Percentiles rank a stretch among this genome's conserved stretches.
Conservation (phyloP, 1,284 basidiomycete genomes). For the Singerocomus rubriflavus region DNA sequence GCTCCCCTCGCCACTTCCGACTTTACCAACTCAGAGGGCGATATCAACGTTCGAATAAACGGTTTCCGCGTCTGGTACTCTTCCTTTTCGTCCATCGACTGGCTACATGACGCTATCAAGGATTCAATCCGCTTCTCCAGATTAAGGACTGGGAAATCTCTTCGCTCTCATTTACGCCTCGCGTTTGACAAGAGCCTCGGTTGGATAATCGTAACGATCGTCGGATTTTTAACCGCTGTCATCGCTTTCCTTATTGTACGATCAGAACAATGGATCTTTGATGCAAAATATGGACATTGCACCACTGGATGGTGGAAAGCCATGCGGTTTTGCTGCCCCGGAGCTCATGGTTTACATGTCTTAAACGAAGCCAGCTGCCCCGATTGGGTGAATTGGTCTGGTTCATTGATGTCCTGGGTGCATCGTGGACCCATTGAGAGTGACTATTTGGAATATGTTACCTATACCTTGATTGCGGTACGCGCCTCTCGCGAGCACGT, state of each 20-base stretch:
- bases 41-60: slow-evolving; percentile 69
- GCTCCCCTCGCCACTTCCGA: slow-evolving; percentile 38
- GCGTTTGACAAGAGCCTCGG: slow-evolving; percentile 80
- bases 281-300: slow-evolving; percentile 92
- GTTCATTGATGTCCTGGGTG: slow-evolving; percentile 37
- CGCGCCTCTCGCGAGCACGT: slow-evolving; percentile 28
- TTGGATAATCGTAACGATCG: slow-evolving; percentile 89
- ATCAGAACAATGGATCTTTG: slow-evolving; percentile 89
- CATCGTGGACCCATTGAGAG: slow-evolving; percentile 25
- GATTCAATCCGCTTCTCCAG: slow-evolving; percentile 78
- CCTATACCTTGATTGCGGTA: slow-evolving; percentile 79
- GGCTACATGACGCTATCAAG: slow-evolving; percentile 93
- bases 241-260: slow-evolving; percentile 87
- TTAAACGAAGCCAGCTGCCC: slow-evolving; percentile 49
- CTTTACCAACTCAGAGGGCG: slow-evolving; percentile 39
- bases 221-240: slow-evolving; percentile 80
- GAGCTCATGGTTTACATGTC: slow-evolving; percentile 29
- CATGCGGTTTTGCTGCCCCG: slow-evolving; percentile 78
- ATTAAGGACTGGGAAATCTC: slow-evolving; percentile 62
- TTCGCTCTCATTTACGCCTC: slow-evolving; percentile 70
- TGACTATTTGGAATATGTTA: slow-evolving; percentile 62
- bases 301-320: slow-evolving; percentile 67
- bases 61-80: slow-evolving; percentile 93
- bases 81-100: slow-evolving; percentile 81
- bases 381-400: slow-evolving; percentile 77